Base-by-base conservation (phyloP, 2,329 filamentous ascomycete genomes). In the Polychaeton citri region DNA sequence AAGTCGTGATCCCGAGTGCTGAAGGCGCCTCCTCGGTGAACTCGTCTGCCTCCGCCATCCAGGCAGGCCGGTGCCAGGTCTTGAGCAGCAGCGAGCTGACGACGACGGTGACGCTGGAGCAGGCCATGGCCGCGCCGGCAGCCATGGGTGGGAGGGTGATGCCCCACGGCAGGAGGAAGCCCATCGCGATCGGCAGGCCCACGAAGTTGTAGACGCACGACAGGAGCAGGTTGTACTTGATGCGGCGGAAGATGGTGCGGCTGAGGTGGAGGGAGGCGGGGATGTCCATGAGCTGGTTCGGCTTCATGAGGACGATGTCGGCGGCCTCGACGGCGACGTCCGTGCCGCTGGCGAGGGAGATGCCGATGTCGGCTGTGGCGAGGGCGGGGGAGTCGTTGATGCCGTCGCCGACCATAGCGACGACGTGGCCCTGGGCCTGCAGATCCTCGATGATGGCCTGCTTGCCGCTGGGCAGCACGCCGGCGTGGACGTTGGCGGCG, bases 241-340 rank as follows among this genome's bases (percentile, higher is more conserved):
- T 98, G 45, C 90, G 79, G 37, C 67, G 71, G 69, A 98, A 96
- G 54, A 96, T 95, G 21, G 74, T 75, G 30, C 79, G 76, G 15
- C 84, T 79, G 8, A 98, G 76, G 47, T 85, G 71, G 9, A 98
- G 72, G 10, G 83, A 78, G 0, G 85, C 81, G 0, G 90, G 83
- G n/a, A 98, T 85, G 49, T 88, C 83, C 65, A 96, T 83, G 3
- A 98, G 72, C 50, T 95, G 81, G 43, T 86, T 81, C 0, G 84
- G 82, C 3, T 81, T 78, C 88, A 98, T 98, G 37, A 98, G 76
- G 12, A 98, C 90, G 13, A 98, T 76, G 50, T 94, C 86, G 0
- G 90, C 90, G 1, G 90, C 90, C 63, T 96, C 90, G 76, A 98
- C 93, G 34, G 90, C 90, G 1, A 98, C 88, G 55, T 96, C 90